phyloP scores from a whole-genome alignment of 352 stramenopile species.

The Globisporangium megalacanthum region DNA sequence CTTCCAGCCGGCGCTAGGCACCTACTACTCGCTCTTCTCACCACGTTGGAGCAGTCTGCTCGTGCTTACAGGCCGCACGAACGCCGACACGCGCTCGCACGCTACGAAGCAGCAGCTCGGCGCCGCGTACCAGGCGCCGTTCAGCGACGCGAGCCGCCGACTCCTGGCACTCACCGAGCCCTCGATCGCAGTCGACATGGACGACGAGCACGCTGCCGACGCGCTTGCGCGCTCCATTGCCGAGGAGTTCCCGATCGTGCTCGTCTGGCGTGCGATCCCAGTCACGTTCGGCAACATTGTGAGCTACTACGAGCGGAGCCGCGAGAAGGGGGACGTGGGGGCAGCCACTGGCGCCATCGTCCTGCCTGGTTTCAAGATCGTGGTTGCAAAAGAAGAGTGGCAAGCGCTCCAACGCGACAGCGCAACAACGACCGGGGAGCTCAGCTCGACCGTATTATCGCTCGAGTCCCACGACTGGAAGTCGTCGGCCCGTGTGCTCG shows the following conservation, averaged over 20 bases:
- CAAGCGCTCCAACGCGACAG: slow-evolving; percentile 2
- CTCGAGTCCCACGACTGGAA: slow-evolving; percentile 46
- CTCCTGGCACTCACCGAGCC: slow-evolving; percentile 47
- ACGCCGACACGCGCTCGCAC: slow-evolving; percentile 14
- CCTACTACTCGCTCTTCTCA: slow-evolving; percentile 79
- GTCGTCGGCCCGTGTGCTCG: slow-evolving; percentile 34
- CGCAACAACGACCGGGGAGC: not conserved
- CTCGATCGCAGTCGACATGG: slow-evolving; percentile 24
- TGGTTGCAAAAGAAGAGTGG: slow-evolving; percentile 45
- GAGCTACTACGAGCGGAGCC: slow-evolving; percentile 62
- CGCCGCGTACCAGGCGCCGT: slow-evolving; percentile 48
- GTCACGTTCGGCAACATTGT: slow-evolving; percentile 66
- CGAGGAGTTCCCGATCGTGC: slow-evolving; percentile 55
- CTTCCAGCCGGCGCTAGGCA: slow-evolving; percentile 55
- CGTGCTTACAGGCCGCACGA: slow-evolving; percentile 37
- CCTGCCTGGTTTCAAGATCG: slow-evolving; percentile 80
- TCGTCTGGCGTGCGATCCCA: slow-evolving; percentile 64
- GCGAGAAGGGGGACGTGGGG: slow-evolving; percentile 2
- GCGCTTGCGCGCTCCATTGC: slow-evolving; percentile 56
- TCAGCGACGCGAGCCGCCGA: slow-evolving; percentile 32
- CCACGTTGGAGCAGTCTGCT: slow-evolving; percentile 78
- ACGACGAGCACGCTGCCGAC: slow-evolving; percentile 73
- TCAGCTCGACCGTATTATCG: not conserved
- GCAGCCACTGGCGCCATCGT: slow-evolving; percentile 19
- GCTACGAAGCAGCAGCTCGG: slow-evolving; percentile 13